Evolutionary conservation across 306 rosid genomes (phyloP), one percentile per base, ranked within the genome.

Genomic region (Nissolia schottii): DNA sequence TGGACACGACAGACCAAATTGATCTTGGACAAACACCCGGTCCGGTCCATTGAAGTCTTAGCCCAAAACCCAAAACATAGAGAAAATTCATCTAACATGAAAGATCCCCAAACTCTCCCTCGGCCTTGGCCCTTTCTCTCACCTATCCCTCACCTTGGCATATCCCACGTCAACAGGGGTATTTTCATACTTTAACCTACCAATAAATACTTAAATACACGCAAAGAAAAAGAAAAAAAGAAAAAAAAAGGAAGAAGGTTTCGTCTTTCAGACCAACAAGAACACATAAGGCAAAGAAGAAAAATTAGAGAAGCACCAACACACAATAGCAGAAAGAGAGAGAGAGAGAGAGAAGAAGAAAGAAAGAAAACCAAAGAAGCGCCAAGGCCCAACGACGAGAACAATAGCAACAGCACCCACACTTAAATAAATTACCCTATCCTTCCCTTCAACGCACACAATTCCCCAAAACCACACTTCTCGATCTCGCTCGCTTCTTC

Each of bases 401-500:
- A 43, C 19, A 43, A 1, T 19, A 13, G 15, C 20, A 45, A 14
- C 51, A 45, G 20, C 22, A 45, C 1, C 51, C 18, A 15, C 18
- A 45, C 41, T 57, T n/a, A n/a, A n/a, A 28, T 7, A 27, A 70
- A 34, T 63, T 63, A 38, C 73, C 79, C 72, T 37, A 35, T 63
- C 63, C 56, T 45, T 45, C 51, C 63, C 56, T 45, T 45, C 51
- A 61, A 60, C 70, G 22, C 51, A 45, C 72, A 49, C 13, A 60
- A 77, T 58, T 82, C 37, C 64, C 58, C 46, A 45, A 13, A 7
- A 7, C 25, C 14, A 38, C 53, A 29, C 55, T 82, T 81, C 79
- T 82, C 81, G 88, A 91, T 94, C 96, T 80, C 67, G 51, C 56
- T 32, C n/a, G n/a, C n/a, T 68, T 79, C 53, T 82, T 71, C 73